Base-by-base conservation (phyloP, 1,284 basidiomycete genomes). In the Trametes pubescens region DNA sequence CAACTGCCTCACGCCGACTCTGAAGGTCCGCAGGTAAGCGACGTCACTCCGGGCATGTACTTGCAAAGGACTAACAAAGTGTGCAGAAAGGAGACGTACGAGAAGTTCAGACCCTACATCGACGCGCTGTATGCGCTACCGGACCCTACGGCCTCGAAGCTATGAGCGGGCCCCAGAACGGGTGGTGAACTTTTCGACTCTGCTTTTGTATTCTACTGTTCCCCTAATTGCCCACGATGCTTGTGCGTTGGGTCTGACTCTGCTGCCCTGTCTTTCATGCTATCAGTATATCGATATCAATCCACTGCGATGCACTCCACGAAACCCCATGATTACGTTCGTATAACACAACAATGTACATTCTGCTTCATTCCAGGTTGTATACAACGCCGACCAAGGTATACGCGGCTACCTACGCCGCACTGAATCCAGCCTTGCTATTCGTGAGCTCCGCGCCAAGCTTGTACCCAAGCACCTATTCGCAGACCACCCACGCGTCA, bases 361-460 rank as follows among this genome's bases (percentile, higher is more conserved):
- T 52, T 53, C 60, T 62, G 24, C 53, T 62, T 65, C 57, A 18
- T 48, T 22, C 18, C 4, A 7, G 22, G 22, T 1, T 35, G 21
- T 21, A 18, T 54, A 24, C 21, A 26, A 16, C 32, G 37, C 13
- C 44, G 29, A 22, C 10, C n/a, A 10, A 29, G 32, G 35, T 58
- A 54, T 62, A 54, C 51, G 63, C 51, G 29, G 2, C 37, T 2
- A 6, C 52, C 66, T 66, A 77, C 46, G 75, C 68, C 0, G 66
- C 75, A 13, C 82, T 81, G 72, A 91, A 87, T 35, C 80, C 78
- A 59, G 85, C 86, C 76, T 90, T 91, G 73, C 85, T 89, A 49
- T 89, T 87, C 6, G 90, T 83, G 65, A 97, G 78, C 78, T 96
- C 94, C 13, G 89, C 88, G 13, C 95, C 94, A 51, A 97, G 80